A percentile compares a stretch with the other conserved stretches of the same genome.
Evolutionary conservation across 2,329 filamentous ascomycete genomes (phyloP).

Genomic region (Botrytis paeoniae): DNA sequence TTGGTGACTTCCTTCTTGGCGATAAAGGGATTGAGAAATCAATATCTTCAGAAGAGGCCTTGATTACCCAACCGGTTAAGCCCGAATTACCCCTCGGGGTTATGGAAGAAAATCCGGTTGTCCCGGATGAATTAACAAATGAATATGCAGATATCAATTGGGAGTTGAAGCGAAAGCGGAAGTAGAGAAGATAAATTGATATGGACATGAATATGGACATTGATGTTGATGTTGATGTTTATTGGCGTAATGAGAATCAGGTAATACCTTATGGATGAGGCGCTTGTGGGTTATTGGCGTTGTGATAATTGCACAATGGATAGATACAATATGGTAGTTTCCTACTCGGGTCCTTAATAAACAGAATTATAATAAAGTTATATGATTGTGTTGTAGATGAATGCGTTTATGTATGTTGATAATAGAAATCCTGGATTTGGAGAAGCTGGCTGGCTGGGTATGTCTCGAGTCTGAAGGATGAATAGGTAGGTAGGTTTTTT

Average conservation of each 20-base stretch:
- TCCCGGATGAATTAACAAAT: constrained; percentile 18
- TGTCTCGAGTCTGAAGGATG: too few species aligned
- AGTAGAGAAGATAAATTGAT: background rate
- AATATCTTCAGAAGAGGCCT: constrained; percentile 22
- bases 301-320: too few species aligned
- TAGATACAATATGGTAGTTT: too few species aligned
- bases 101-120: background rate
- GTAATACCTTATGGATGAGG: constrained; percentile 12
- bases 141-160: constrained; percentile 28
- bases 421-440: too few species aligned
- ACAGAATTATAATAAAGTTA: too few species aligned
- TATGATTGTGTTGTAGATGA: too few species aligned
- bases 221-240: background rate
- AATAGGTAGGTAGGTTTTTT: too few species aligned
- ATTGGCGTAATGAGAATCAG: background rate
- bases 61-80: background rate
- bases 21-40: constrained; percentile 62
- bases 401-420: too few species aligned
- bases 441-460: too few species aligned
- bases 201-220: background rate
- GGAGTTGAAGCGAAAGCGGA: constrained; percentile 31
- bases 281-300: background rate
- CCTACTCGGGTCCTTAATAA: too few species aligned
- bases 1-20: constrained; percentile 74
- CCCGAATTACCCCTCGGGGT: constrained; percentile 8